Percentiles rank a stretch among this genome's conserved stretches.
Evolutionary conservation across 805 yeast species (phyloP).

Genomic region (Wickerhamiella hasegawae): DNA sequence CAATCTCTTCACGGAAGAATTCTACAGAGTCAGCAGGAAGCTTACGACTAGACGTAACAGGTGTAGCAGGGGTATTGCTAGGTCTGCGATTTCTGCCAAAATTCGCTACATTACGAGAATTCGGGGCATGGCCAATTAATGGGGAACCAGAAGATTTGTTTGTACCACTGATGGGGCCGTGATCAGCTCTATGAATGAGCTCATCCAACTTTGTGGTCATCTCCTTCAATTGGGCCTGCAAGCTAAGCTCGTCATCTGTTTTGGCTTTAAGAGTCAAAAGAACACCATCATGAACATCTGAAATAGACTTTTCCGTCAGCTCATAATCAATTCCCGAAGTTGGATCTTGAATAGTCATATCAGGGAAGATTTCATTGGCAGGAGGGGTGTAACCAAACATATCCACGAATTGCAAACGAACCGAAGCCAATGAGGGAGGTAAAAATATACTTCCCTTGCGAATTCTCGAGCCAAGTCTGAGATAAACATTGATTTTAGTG

Average conservation of each 20-base stretch:
- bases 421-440: slow-evolving; percentile 14
- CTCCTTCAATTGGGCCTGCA: slow-evolving; percentile 16
- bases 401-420: slow-evolving; percentile 62
- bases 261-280: slow-evolving; percentile 41
- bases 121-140: too few relatives aligned
- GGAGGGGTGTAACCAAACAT: slow-evolving; percentile 76
- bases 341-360: slow-evolving; percentile 54
- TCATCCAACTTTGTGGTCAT: slow-evolving; percentile 12
- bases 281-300: slow-evolving; percentile 42
- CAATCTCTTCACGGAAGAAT: slow-evolving; percentile 38
- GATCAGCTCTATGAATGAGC: neutral
- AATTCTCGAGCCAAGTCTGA: slow-evolving; percentile 19
- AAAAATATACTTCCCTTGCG: slow-evolving; percentile 11
- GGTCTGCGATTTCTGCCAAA: neutral
- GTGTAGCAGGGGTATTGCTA: neutral
- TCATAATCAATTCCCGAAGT: slow-evolving; percentile 52
- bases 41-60: neutral
- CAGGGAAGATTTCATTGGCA: slow-evolving; percentile 48
- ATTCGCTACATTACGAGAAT: too few relatives aligned
- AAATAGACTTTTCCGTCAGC: slow-evolving; percentile 51
- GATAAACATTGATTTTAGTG: slow-evolving; percentile 13
- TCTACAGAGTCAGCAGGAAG: slow-evolving; percentile 6
- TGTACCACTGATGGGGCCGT: neutral
- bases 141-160: neutral
- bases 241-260: slow-evolving; percentile 22